phyloP scores from a whole-genome alignment of 2,329 filamentous ascomycete species.

The Aureobasidium sp. region DNA sequence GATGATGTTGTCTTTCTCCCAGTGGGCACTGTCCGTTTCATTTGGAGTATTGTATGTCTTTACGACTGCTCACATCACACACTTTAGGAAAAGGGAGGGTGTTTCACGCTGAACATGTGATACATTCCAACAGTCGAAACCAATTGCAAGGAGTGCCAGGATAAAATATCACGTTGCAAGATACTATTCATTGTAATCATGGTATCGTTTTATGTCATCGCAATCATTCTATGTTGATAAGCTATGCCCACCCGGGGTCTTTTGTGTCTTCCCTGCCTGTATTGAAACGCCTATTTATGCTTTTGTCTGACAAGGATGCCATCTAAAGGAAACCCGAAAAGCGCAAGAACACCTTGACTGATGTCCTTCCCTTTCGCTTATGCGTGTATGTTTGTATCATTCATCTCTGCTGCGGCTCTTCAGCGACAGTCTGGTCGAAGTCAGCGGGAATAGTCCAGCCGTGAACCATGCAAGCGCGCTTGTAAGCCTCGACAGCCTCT shows the following conservation, averaged over 20 bases:
- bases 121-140: too few relatives aligned
- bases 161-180: too few relatives aligned
- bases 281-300: not conserved
- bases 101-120: too few relatives aligned
- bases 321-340: not conserved
- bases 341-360: not conserved
- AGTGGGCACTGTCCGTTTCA: too few relatives aligned
- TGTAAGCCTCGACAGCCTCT: constrained; percentile 69
- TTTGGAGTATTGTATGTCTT: too few relatives aligned
- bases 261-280: not conserved
- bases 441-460: constrained; percentile 66
- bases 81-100: too few relatives aligned
- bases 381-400: not conserved
- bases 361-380: not conserved
- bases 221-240: not conserved
- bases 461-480: constrained; percentile 70
- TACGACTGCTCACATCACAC: too few relatives aligned
- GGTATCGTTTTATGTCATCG: not conserved
- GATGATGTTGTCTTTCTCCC: too few relatives aligned
- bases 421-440: constrained; percentile 34
- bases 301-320: not conserved
- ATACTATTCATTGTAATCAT: not conserved
- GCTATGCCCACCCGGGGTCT: not conserved
- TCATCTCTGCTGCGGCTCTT: not conserved
- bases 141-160: too few relatives aligned